phyloP scores from a whole-genome alignment of 1,284 basidiomycete genomes.

The Malassezia caprae region DNA sequence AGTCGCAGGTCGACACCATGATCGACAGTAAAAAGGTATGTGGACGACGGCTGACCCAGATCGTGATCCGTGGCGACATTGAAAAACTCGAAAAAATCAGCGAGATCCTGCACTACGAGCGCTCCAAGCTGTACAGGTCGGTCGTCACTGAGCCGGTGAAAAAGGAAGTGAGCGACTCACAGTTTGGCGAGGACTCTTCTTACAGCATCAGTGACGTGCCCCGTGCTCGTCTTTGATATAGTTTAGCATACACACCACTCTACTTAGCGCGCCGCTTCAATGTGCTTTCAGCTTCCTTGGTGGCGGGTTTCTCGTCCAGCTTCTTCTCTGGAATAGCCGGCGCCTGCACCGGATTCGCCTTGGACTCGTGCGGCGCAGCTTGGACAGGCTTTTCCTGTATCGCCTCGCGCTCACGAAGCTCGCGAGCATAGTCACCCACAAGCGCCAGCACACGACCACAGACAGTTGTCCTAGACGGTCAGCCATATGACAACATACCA shows the following conservation, averaged over 20 bases:
- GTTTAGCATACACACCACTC: neutral
- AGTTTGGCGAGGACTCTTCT: neutral
- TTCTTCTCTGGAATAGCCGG: neutral
- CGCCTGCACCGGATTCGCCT: neutral
- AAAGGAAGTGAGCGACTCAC: neutral
- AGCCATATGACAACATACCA: neutral
- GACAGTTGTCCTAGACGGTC: slow-evolving; percentile 8
- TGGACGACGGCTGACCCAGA: slow-evolving; percentile 24
- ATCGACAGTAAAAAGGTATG: slow-evolving; percentile 33
- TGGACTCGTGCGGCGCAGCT: neutral
- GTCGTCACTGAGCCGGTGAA: neutral
- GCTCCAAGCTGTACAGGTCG: slow-evolving; percentile 31
- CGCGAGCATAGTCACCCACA: slow-evolving; percentile 13
- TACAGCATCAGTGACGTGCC: neutral
- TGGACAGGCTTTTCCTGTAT: neutral
- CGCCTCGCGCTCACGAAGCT: slow-evolving; percentile 7
- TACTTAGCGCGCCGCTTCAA: neutral
- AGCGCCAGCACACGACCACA: slow-evolving; percentile 16
- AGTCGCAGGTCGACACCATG: slow-evolving; percentile 27
- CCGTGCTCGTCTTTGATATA: slow-evolving; percentile 7
- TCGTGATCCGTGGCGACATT: slow-evolving; percentile 32
- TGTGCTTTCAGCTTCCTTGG: neutral
- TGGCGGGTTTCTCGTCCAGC: neutral
- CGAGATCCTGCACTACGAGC: slow-evolving; percentile 35
- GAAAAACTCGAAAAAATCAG: slow-evolving; percentile 30